Evolutionary conservation across 2,329 filamentous ascomycete species (phyloP).

Genomic region (Monilinia polystroma): DNA sequence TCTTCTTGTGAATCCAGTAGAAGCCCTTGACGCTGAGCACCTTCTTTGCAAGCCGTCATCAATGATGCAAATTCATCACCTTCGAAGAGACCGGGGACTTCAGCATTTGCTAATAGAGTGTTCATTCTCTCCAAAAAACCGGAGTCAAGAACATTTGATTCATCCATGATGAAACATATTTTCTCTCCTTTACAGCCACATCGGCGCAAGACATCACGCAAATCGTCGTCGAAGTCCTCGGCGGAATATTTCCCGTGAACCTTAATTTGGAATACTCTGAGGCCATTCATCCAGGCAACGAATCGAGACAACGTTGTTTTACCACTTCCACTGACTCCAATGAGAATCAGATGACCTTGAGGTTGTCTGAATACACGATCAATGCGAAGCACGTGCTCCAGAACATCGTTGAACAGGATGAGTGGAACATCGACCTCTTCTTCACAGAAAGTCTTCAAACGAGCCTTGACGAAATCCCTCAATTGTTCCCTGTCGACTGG

Average conservation of each 20-base stretch:
- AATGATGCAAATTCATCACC: constrained; percentile 98
- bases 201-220: constrained; percentile 87
- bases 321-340: constrained; percentile 96
- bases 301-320: constrained; percentile 98
- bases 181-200: constrained; percentile 98
- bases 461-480: constrained; percentile 94
- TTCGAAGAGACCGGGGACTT: constrained; percentile 97
- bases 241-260: constrained; percentile 98
- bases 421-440: constrained; percentile 98
- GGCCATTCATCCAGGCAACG: constrained; percentile 99
- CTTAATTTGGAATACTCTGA: constrained; percentile 99
- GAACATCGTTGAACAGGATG: constrained; percentile 98
- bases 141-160: constrained; percentile 96
- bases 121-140: constrained; percentile 99
- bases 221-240: constrained; percentile 97
- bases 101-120: constrained; percentile 96
- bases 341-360: constrained; percentile 95
- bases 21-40: constrained; percentile 90
- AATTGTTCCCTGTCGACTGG: constrained; percentile 94
- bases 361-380: constrained; percentile 98
- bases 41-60: constrained; percentile 99
- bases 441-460: constrained; percentile 97
- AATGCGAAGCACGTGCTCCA: constrained; percentile 97
- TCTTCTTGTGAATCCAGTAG: constrained; percentile 97
- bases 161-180: constrained; percentile 99